Conservation (phyloP, 805 yeast genomes). For the Huiozyma sinensis region DNA sequence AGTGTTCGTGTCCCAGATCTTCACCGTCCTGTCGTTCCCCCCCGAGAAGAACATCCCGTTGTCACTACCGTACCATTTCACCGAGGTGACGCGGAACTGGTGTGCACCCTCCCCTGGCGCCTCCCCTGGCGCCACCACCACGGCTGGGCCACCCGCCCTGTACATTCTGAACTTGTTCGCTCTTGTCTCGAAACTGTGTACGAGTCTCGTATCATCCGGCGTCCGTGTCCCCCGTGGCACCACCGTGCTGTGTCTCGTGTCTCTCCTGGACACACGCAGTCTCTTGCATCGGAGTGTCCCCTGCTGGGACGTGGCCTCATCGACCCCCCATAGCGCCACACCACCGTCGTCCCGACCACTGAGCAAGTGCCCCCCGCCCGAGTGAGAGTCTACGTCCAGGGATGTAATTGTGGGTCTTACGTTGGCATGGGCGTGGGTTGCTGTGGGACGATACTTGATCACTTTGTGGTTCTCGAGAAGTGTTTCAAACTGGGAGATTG, state of each 20-base stretch:
- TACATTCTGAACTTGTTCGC: conserved; percentile 15
- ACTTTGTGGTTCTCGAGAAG: conserved; percentile 9
- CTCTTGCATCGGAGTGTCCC: conserved; percentile 22
- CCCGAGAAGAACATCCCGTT: conserved; percentile 76
- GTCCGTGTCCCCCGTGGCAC: background rate
- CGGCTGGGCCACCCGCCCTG: conserved; percentile 2
- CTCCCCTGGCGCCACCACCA: background rate
- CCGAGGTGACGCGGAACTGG: conserved; percentile 57
- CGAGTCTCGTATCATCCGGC: conserved; percentile 2
- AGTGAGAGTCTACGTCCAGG: conserved; percentile 13
- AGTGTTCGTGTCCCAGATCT: conserved; percentile 69
- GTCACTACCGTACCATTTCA: conserved; percentile 85
- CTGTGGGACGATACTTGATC: background rate
- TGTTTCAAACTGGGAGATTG: conserved; percentile 11
- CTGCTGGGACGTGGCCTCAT: conserved; percentile 10
- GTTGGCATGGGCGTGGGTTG: background rate
- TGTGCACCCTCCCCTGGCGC: conserved; percentile 30
- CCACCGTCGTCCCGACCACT: conserved; percentile 27
- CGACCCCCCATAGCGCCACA: conserved; percentile 26
- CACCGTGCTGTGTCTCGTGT: background rate
- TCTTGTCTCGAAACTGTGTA: conserved; percentile 15
- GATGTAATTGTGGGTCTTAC: background rate
- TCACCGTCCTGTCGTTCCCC: conserved; percentile 68
- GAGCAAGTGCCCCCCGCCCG: conserved; percentile 11
- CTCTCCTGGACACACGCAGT: conserved; percentile 9